A percentile compares a stretch with the other conserved stretches of the same genome.
phyloP scores from a whole-genome alignment of 2,329 filamentous ascomycete genomes.

The Hysterium pulicare region DNA sequence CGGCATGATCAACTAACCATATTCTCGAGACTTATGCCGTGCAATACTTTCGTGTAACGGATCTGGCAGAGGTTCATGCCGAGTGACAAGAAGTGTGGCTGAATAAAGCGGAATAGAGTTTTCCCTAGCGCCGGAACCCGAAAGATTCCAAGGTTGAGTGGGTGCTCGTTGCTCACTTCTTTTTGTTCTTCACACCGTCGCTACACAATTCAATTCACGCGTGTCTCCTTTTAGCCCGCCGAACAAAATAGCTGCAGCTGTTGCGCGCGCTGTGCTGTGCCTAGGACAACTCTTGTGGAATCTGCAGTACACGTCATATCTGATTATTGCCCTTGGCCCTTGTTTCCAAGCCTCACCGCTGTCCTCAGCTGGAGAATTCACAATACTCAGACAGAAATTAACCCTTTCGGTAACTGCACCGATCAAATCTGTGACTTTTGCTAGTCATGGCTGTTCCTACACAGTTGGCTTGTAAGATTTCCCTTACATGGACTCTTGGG shows the following conservation, averaged over 20 bases:
- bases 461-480: conserved; percentile 78
- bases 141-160: too few relatives aligned
- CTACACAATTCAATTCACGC: conserved; percentile 1
- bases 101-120: too few relatives aligned
- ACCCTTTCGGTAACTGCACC: conserved; percentile 16
- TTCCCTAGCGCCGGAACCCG: too few relatives aligned
- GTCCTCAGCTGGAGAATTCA: background rate
- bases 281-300: background rate
- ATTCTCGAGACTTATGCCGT: too few relatives aligned
- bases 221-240: conserved; percentile 1
- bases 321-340: background rate
- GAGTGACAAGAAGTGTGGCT: too few relatives aligned
- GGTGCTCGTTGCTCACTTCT: background rate
- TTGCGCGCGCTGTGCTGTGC: conserved; percentile 3
- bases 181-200: conserved; percentile 2
- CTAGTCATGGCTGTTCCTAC: conserved; percentile 91
- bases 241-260: background rate
- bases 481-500: background rate
- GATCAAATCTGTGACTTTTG: conserved; percentile 69
- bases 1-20: too few relatives aligned
- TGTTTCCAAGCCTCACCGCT: conserved; percentile 3
- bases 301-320: conserved; percentile 3
- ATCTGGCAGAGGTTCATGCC: too few relatives aligned
- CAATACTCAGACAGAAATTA: conserved; percentile 3
- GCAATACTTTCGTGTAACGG: too few relatives aligned